A percentile compares a stretch with the other conserved stretches of the same genome.
phyloP scores from a whole-genome alignment of 2,329 filamentous ascomycete species.

The Cryphonectria nitschkei region DNA sequence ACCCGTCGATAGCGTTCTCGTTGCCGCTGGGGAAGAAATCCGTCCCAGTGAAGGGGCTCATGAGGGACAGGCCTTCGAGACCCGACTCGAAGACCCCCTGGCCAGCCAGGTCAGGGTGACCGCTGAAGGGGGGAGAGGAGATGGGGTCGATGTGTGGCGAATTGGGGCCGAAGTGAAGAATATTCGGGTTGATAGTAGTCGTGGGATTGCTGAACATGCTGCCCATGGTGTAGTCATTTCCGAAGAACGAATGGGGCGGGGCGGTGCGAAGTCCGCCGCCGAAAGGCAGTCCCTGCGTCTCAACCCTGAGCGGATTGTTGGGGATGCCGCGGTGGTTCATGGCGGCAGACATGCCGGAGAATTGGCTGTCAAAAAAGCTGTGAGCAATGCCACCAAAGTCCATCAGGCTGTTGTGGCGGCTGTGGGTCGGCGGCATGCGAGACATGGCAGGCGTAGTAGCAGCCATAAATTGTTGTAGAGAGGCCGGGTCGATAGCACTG shows the following conservation, averaged over 20 bases:
- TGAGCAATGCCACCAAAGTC: constrained; percentile 61
- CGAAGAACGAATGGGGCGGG: constrained; percentile 66
- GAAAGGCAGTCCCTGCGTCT: constrained; percentile 74
- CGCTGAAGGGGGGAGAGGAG: constrained; percentile 56
- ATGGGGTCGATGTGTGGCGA: constrained; percentile 69
- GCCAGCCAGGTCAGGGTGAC: constrained; percentile 61
- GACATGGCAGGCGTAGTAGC: constrained; percentile 54
- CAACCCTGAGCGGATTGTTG: constrained; percentile 78
- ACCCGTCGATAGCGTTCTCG: constrained; percentile 86
- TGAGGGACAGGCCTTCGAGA: constrained; percentile 47
- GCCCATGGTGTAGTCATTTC: constrained; percentile 71
- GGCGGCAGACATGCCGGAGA: constrained; percentile 71
- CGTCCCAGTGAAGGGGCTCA: constrained; percentile 53
- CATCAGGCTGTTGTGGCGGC: constrained; percentile 74
- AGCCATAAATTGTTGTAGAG: constrained; percentile 67
- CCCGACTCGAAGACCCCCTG: constrained; percentile 16
- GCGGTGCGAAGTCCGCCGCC: constrained; percentile 76
- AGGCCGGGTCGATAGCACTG: constrained; percentile 81
- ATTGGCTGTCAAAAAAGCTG: constrained; percentile 56
- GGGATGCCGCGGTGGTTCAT: constrained; percentile 68
- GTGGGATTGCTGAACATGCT: constrained; percentile 62
- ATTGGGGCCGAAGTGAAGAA: constrained; percentile 77
- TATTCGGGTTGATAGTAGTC: constrained; percentile 70
- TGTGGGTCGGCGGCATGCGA: constrained; percentile 59
- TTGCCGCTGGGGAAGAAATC: constrained; percentile 71